Base-by-base conservation (phyloP, 169 alveolate genomes). In the Eimeria tenella region DNA sequence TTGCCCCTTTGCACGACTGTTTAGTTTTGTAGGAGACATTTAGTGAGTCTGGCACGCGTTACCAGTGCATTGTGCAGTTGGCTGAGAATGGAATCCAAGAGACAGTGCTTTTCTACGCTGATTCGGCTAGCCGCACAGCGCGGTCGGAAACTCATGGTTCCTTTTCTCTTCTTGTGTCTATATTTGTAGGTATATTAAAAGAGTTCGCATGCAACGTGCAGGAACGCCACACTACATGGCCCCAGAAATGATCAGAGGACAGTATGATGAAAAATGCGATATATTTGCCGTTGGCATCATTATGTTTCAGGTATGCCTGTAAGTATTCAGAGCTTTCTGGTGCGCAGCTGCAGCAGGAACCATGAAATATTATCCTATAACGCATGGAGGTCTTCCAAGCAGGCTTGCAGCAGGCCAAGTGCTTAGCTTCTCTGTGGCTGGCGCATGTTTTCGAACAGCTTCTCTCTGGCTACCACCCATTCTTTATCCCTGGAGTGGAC, bases 221-320 rank as follows among this genome's bases (percentile, higher is more conserved):
- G 98, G 98, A 19, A 96, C 97, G 23, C 95, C 97, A 23, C 97
- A 97, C 88, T 97, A 97, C 94, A 97, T 97, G 55, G 98, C 98
- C 23, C 98, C 98, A 1, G 98, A 97, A 89, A 97, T 97, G 75
- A 82, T 97, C 56, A 94, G 95, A 23, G 93, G 97, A 13, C 62
- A 95, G 60, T 97, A 97, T 95, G 96, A 97, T 77, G 96, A 95
- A 94, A 96, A 96, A 93, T 96, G 98, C 86, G 98, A 97, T 91
- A 74, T 95, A 10, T 97, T 98, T 96, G 94, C 97, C 52, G 95
- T 94, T 6, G 98, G 98, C 2, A 97, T 97, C 49, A 93, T 97
- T 15, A 90, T 97, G 95, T 97, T 73, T 31, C 96, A 94, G 93
- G 95, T 93, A 42, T 8, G 56, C 23, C 84, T n/a, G 19, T 19